Percentiles rank a stretch among this genome's conserved stretches.
phyloP scores from a whole-genome alignment of 1,139 yeast genomes.

The Blastobotrys capitulatus region DNA sequence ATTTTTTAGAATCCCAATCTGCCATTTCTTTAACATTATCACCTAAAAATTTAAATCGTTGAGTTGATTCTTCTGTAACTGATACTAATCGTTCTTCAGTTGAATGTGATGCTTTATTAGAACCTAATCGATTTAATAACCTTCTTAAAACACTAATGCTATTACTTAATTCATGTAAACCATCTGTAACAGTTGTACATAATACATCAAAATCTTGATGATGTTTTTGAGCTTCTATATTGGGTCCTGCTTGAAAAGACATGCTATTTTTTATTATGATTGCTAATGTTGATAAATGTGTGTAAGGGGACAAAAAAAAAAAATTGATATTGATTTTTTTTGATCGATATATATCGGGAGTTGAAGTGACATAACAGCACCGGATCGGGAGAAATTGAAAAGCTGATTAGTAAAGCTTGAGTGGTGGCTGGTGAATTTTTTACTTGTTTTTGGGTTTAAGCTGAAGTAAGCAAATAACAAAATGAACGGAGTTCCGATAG shows the following conservation, averaged over 20 bases:
- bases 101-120: conserved; percentile 12
- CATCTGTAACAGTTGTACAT: conserved; percentile 20
- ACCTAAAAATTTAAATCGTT: conserved; percentile 20
- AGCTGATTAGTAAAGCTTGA: no score
- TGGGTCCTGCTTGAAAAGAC: conserved; percentile 14
- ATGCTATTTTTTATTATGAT: neutral
- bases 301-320: no score
- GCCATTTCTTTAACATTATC: conserved; percentile 19
- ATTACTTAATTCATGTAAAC: conserved; percentile 21
- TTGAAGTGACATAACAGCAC: no score
- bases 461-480: no score
- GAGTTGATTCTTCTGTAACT: conserved; percentile 21
- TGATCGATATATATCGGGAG: neutral
- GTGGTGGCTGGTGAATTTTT: no score
- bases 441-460: no score
- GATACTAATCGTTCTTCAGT: conserved; percentile 17
- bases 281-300: neutral
- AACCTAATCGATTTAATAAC: conserved; percentile 9
- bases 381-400: no score
- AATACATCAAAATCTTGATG: conserved; percentile 19
- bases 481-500: no score
- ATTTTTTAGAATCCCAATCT: conserved; percentile 19
- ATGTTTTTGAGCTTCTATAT: conserved; percentile 8
- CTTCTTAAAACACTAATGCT: conserved; percentile 20
- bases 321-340: neutral